A percentile compares a stretch with the other conserved stretches of the same genome.
Evolutionary conservation across 1,139 yeast genomes (phyloP).

Genomic region (Wickerhamiella infanticola): DNA sequence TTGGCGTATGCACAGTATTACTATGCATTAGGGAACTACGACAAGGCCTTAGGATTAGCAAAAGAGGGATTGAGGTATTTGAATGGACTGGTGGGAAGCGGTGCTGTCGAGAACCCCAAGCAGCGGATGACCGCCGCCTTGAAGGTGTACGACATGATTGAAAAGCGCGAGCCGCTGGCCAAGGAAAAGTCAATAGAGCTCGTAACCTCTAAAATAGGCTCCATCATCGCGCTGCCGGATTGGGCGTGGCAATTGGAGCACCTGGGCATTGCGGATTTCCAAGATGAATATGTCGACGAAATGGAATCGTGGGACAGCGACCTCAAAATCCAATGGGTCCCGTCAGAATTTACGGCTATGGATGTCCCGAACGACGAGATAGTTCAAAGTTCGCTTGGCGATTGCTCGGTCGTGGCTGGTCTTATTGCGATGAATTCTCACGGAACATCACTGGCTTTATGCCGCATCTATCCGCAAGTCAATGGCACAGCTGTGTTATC

Average conservation of each 20-base stretch:
- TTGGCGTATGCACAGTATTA: not conserved
- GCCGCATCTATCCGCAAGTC: slow-evolving; percentile 16
- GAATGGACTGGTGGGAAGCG: not conserved
- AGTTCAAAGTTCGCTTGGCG: slow-evolving; percentile 44
- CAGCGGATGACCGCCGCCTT: not conserved
- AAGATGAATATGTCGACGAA: not conserved
- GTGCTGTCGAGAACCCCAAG: not conserved
- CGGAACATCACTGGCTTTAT: slow-evolving; percentile 14
- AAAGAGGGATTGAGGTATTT: not conserved
- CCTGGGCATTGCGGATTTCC: not conserved
- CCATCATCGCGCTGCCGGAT: not conserved
- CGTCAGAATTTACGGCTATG: not conserved
- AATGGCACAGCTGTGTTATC: slow-evolving; percentile 13
- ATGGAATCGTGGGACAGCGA: not conserved
- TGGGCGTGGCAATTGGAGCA: not conserved
- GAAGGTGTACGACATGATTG: not conserved
- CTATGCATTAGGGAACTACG: not conserved
- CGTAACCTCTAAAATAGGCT: not conserved
- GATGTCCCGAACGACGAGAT: slow-evolving; percentile 11
- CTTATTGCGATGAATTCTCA: slow-evolving; percentile 31
- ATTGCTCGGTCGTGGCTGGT: slow-evolving; percentile 67
- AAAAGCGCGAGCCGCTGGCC: not conserved
- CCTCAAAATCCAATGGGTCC: not conserved
- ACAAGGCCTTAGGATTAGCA: not conserved
- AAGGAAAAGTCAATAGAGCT: not conserved